phyloP scores from a whole-genome alignment of 2,329 filamentous ascomycete genomes.

The Aspergillus hiratsukae region DNA sequence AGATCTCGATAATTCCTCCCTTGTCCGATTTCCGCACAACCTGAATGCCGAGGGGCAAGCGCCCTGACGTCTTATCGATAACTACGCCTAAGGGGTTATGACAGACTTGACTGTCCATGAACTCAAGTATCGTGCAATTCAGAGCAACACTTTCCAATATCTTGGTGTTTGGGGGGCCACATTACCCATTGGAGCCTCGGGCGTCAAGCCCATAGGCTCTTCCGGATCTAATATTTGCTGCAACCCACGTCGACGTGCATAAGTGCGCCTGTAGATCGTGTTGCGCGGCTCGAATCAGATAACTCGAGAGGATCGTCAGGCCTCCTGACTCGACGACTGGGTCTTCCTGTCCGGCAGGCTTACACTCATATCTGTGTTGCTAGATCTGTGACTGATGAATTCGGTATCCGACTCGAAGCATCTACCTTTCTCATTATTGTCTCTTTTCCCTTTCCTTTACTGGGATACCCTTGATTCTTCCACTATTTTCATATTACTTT shows the following conservation, averaged over 20 bases:
- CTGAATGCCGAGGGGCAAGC: background rate
- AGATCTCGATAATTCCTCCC: background rate
- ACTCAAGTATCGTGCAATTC: background rate
- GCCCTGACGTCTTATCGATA: background rate
- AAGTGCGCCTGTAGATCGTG: constrained; percentile 30
- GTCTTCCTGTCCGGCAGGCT: constrained; percentile 12
- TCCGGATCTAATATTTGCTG: constrained; percentile 6
- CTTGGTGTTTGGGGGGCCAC: constrained; percentile 11
- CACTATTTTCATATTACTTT: constrained; percentile 17
- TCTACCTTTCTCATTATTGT: constrained; percentile 10
- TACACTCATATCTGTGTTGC: background rate
- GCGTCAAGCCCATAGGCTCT: constrained; percentile 22
- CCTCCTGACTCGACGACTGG: constrained; percentile 6
- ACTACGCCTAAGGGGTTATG: background rate
- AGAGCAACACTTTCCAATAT: background rate
- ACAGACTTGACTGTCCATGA: background rate
- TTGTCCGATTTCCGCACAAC: background rate
- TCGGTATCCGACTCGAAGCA: constrained; percentile 9
- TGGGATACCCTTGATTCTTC: constrained; percentile 12
- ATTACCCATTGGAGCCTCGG: constrained; percentile 19
- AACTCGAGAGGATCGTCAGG: background rate
- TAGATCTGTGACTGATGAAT: constrained; percentile 10
- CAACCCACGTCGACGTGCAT: constrained; percentile 29
- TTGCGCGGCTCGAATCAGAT: constrained; percentile 12
- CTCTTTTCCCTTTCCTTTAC: constrained; percentile 4